Percentiles rank a stretch among this genome's conserved stretches.
Evolutionary conservation across 371 early-diverging fungal genomes (phyloP).

Genomic region (Saksenaea oblongispora): DNA sequence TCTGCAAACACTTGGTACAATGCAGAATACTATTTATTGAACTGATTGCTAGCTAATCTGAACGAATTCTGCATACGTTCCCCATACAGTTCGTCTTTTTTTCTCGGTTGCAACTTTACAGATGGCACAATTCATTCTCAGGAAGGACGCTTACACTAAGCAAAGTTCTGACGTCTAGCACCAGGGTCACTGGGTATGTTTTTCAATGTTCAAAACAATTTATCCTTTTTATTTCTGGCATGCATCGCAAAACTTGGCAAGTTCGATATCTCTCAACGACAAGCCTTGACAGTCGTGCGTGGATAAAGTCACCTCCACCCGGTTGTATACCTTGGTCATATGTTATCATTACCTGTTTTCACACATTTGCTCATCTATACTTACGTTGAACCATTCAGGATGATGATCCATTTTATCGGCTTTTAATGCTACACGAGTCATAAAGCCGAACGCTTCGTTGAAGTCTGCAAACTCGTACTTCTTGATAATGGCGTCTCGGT

Average conservation of each 20-base stretch:
- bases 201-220: too few relatives aligned
- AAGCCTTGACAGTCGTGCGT: constrained; percentile 92
- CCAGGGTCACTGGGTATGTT: too few relatives aligned
- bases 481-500: constrained; percentile 84
- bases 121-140: too few relatives aligned
- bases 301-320: constrained; percentile 84
- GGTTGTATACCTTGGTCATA: constrained; percentile 77
- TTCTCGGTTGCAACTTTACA: too few relatives aligned
- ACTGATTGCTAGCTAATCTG: too few relatives aligned
- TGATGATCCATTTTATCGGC: constrained; percentile 95
- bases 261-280: constrained; percentile 73
- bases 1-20: too few relatives aligned
- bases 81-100: too few relatives aligned
- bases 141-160: too few relatives aligned
- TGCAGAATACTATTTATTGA: too few relatives aligned
- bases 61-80: too few relatives aligned
- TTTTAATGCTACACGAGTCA: constrained; percentile 87
- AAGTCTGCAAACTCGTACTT: constrained; percentile 81
- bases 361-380: not conserved
- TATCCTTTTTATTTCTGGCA: not conserved
- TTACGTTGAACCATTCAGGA: constrained; percentile 93
- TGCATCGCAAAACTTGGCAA: constrained; percentile 76
- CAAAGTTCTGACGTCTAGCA: too few relatives aligned
- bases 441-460: constrained; percentile 90
- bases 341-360: not conserved